Evolutionary conservation across 2,329 filamentous ascomycete species (phyloP).

Genomic region (Didymella sp.): DNA sequence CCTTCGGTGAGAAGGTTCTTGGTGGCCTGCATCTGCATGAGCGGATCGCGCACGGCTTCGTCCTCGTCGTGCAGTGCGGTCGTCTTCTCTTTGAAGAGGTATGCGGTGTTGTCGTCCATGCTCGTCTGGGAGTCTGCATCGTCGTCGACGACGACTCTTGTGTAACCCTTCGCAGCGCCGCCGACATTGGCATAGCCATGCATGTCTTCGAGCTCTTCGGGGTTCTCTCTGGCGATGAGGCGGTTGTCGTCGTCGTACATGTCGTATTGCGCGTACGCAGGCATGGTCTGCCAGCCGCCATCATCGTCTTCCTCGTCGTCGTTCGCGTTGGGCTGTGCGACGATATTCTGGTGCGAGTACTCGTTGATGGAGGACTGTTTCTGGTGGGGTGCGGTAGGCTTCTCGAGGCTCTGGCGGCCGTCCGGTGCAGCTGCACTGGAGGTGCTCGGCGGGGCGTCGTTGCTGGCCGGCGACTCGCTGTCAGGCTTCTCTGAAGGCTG

Average conservation of each 20-base stretch:
- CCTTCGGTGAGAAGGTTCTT: conserved; percentile 95
- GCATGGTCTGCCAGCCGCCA: conserved; percentile 94
- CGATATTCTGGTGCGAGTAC: conserved; percentile 87
- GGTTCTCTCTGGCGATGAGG: conserved; percentile 81
- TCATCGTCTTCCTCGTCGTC: conserved; percentile 65
- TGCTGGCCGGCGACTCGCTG: not conserved
- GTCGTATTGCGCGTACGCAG: conserved; percentile 88
- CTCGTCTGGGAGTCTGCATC: conserved; percentile 93
- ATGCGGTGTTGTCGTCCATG: conserved; percentile 96
- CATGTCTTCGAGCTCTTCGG: conserved; percentile 71
- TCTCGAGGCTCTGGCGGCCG: conserved; percentile 18
- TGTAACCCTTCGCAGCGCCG: conserved; percentile 93
- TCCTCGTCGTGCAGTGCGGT: conserved; percentile 72
- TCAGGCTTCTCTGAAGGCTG: conserved; percentile 4
- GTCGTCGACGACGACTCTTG: conserved; percentile 91
- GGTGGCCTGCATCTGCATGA: conserved; percentile 92
- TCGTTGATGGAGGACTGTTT: conserved; percentile 66
- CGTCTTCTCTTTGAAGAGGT: conserved; percentile 82
- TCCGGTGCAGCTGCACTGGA: conserved; percentile 2
- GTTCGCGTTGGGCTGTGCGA: conserved; percentile 57
- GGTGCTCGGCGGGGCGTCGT: not conserved
- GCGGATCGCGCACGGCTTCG: conserved; percentile 76
- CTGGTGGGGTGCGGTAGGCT: conserved; percentile 10
- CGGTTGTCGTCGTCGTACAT: conserved; percentile 94
- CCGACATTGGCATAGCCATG: conserved; percentile 79